These are phyloP conservation scores for Parathielavia appendiculata DNA, from an alignment of 495 filamentous ascomycete genomes.

Conservation along the genomic window DNA sequence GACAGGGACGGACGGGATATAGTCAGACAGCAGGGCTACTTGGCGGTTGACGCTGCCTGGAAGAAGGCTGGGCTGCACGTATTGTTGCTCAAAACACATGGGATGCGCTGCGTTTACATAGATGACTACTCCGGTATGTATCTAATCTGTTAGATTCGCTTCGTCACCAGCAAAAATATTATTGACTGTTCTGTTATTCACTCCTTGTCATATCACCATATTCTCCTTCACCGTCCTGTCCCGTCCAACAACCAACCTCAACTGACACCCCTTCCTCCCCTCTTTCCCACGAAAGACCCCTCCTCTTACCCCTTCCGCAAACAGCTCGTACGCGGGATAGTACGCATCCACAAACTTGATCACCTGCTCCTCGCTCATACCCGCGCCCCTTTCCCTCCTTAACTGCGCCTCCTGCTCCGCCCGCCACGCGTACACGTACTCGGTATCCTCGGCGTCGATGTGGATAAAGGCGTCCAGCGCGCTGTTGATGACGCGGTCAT, in stretches of 20 bases:
- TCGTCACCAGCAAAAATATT: background rate
- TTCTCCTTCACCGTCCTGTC: conserved; percentile 59
- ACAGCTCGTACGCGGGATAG: conserved; percentile 65
- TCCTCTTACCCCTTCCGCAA: conserved; percentile 58
- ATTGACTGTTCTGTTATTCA: conserved; percentile 8
- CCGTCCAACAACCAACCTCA: conserved; percentile 66
- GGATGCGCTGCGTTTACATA: conserved; percentile 5
- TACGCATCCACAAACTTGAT: conserved; percentile 52
- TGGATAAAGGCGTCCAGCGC: conserved; percentile 78
- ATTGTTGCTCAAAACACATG: background rate
- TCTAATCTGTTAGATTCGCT: conserved; percentile 2
- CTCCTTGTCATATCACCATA: conserved; percentile 45
- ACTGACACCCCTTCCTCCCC: conserved; percentile 49
- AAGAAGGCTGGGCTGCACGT: background rate
- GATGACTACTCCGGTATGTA: conserved; percentile 9
- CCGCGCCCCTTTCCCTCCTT: conserved; percentile 47
- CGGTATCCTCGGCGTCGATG: conserved; percentile 72
- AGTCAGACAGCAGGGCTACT: background rate
- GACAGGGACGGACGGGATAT: background rate
- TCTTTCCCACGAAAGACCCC: conserved; percentile 52
- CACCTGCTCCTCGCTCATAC: conserved; percentile 65
- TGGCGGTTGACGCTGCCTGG: background rate
- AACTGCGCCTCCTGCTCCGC: conserved; percentile 72
- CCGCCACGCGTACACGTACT: conserved; percentile 85
- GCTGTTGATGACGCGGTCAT: conserved; percentile 65